These are phyloP conservation scores for Tremellales sp. DNA, from an alignment of 1,284 basidiomycete species.

Conservation along the genomic window DNA sequence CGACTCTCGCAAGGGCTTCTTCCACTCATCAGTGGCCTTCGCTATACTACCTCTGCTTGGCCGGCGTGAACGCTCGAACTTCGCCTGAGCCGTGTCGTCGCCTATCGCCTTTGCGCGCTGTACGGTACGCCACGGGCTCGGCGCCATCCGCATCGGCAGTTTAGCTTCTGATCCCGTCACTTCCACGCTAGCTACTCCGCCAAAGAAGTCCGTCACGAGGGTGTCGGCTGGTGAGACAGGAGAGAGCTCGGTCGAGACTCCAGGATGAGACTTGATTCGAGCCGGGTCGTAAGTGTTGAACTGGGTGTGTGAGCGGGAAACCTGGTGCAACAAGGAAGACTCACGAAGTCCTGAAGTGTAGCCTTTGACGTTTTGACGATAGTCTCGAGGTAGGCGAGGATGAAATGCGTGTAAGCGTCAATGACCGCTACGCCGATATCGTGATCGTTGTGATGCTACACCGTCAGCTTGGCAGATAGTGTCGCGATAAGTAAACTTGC, in stretches of 20 bases:
- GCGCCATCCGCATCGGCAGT: not conserved
- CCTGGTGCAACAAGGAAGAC: conserved; percentile 32
- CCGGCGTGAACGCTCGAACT: not conserved
- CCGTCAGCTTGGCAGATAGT: not conserved
- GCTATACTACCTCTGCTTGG: not conserved
- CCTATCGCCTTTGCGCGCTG: not conserved
- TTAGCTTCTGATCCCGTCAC: conserved; percentile 21
- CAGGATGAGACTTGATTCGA: conserved; percentile 77
- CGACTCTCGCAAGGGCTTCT: not conserved
- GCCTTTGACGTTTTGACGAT: conserved; percentile 83
- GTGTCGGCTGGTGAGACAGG: conserved; percentile 58
- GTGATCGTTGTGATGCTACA: conserved; percentile 80
- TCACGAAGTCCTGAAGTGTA: conserved; percentile 78
- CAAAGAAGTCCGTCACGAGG: conserved; percentile 91
- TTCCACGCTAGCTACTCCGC: conserved; percentile 82
- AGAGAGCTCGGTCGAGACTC: conserved; percentile 82
- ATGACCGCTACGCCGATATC: conserved; percentile 95
- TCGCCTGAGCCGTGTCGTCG: not conserved
- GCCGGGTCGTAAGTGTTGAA: conserved; percentile 73
- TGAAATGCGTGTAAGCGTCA: conserved; percentile 88
- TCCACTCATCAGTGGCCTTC: not conserved
- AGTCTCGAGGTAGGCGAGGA: conserved; percentile 84
- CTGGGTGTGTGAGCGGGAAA: conserved; percentile 51
- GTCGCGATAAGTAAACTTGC: too few relatives aligned
- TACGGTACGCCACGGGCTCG: not conserved